A percentile compares a stretch with the other conserved stretches of the same genome.
Conservation (phyloP, 2,329 filamentous ascomycete species). For the Fonsecaea multimorphosa region DNA sequence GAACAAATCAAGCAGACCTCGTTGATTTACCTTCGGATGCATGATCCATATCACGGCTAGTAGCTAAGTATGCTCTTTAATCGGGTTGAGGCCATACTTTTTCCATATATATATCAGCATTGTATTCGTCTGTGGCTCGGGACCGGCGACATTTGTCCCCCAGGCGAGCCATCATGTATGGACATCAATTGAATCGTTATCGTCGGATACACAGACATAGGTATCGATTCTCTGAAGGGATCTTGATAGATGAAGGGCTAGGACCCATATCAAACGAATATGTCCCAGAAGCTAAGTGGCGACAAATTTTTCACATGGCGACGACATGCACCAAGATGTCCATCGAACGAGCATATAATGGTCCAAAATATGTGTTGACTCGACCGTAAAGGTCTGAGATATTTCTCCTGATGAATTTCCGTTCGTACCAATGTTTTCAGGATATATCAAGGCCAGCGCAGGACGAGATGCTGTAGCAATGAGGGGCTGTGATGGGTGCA, state of each 20-base stretch:
- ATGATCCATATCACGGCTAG: neutral
- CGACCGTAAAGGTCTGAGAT: slow-evolving; percentile 6
- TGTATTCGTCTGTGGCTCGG: neutral
- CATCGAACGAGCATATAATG: neutral
- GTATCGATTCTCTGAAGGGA: neutral
- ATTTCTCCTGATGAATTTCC: slow-evolving; percentile 23
- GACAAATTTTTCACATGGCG: slow-evolving; percentile 19
- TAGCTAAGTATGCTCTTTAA: neutral
- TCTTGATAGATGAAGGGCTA: neutral
- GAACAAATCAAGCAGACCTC: neutral
- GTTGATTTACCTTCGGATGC: neutral
- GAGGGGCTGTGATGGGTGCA: slow-evolving; percentile 27
- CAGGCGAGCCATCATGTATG: neutral
- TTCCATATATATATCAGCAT: neutral
- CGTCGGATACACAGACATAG: neutral
- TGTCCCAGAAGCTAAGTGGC: neutral
- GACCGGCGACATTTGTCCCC: neutral
- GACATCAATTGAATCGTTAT: slow-evolving; percentile 1
- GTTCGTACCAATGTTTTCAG: slow-evolving; percentile 6
- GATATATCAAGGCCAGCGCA: slow-evolving; percentile 31
- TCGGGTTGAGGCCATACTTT: neutral
- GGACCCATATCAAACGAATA: neutral
- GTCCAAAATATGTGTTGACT: neutral
- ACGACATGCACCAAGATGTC: slow-evolving; percentile 9
- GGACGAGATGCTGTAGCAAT: slow-evolving; percentile 23